Evolutionary conservation across 805 yeast species (phyloP), one percentile per base, ranked within the genome.

Genomic region (Saccharomyces paradoxus): DNA sequence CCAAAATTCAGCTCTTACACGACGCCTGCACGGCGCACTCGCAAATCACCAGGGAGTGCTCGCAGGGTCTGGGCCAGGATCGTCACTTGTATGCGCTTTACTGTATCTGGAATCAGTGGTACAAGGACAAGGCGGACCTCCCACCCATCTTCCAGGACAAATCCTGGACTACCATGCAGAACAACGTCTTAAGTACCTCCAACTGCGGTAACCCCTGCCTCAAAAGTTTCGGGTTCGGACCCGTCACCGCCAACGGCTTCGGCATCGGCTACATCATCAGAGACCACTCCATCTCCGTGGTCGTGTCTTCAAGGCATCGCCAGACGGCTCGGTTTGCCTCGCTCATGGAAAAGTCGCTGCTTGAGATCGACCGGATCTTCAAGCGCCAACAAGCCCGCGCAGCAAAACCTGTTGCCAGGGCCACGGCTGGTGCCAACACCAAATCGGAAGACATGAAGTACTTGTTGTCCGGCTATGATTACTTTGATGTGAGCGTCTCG

Each of bases 121-220:
- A 57, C 46, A 65, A 61, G 7, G 71, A 67, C 22, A 41, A 57
- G 6, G 55, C 65, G 53, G 60, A 75, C 26, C 73, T 89, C 50
- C 97, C 97, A 6, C 74, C 83, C 4, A 78, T 90, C 13, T 90
- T 89, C 71, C 86, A 87, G 0, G 96, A 90, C 69, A 74, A 81
- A 8, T 96, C 96, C 29, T 90, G 97, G 97, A 89, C 85, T 62
- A 81, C 83, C 65, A 72, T 90, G 56, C 89, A 89, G 71, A 87
- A 84, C 60, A 86, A 92, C 4, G 79, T 89, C 22, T 74, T 90
- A 27, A 87, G 95, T 13, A 87, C 94, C 4, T 83, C 91, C 17
- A 90, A 90, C 70, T 90, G 97, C 73, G 97, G 97, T 41, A 90
- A 90, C 67, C 96, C 96, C 5, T 86, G 96, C 1, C 75, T 90